Conservation (phyloP, 208 protist genomes). For the Leishmania braziliensis region DNA sequence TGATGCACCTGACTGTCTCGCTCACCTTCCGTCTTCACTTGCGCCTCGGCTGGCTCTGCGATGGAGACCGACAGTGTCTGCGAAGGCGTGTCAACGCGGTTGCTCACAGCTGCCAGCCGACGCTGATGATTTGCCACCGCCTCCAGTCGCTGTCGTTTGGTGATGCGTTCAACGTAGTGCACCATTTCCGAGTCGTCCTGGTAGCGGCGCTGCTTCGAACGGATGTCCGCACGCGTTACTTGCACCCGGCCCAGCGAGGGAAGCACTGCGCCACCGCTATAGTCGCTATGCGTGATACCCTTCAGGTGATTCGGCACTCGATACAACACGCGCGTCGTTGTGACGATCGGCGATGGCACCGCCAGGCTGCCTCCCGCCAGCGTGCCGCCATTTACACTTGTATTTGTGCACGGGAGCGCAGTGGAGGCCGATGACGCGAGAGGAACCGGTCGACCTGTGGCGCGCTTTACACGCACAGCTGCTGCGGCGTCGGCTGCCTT, state of each 20-base stretch:
- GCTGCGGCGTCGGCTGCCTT: not conserved
- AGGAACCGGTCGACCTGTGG: not conserved
- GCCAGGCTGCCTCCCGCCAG: not conserved
- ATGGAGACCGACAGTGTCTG: not conserved
- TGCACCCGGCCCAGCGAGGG: slow-evolving; percentile 68
- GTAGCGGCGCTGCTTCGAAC: slow-evolving; percentile 59
- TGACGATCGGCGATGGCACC: not conserved
- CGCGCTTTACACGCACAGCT: not conserved
- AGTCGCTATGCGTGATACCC: slow-evolving; percentile 43
- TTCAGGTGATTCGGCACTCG: slow-evolving; percentile 25
- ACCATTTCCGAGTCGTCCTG: slow-evolving; percentile 62
- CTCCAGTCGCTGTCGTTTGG: slow-evolving; percentile 63
- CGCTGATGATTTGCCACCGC: slow-evolving; percentile 37
- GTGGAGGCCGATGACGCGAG: not conserved
- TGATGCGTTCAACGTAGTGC: slow-evolving; percentile 39
- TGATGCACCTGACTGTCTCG: not conserved
- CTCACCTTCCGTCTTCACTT: not conserved
- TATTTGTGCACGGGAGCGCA: not conserved
- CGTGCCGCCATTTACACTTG: not conserved
- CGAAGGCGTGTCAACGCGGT: not conserved
- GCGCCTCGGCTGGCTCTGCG: not conserved
- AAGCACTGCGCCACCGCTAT: slow-evolving; percentile 63
- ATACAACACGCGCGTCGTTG: slow-evolving; percentile 24
- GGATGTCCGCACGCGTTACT: slow-evolving; percentile 61
- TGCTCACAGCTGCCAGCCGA: not conserved